phyloP scores from a whole-genome alignment of 257 asterid genomes.

The Orobanche coerulescens region DNA sequence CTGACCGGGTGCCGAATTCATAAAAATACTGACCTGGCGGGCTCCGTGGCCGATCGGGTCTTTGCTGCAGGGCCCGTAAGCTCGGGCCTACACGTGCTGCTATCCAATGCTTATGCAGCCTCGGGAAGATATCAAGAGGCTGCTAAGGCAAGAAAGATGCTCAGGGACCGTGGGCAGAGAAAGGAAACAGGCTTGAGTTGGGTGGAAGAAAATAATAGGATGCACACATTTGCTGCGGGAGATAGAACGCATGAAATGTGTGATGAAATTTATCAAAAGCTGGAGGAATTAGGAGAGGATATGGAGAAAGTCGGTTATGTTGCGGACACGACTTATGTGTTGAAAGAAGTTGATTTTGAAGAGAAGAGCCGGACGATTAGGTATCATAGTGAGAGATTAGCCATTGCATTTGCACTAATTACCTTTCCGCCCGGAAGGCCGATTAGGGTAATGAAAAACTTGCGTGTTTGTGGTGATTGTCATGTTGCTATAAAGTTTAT shows the following conservation, averaged over 20 bases:
- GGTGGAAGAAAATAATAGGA: constrained; percentile 79
- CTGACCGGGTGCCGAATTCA: constrained; percentile 77
- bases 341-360: constrained; percentile 53
- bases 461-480: constrained; percentile 82
- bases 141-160: constrained; percentile 69
- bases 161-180: constrained; percentile 64
- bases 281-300: constrained; percentile 50
- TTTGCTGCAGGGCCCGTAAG: constrained; percentile 55
- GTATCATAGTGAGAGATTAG: constrained; percentile 85
- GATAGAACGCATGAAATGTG: constrained; percentile 46
- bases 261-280: constrained; percentile 50
- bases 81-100: constrained; percentile 63
- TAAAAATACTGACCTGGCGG: constrained; percentile 53
- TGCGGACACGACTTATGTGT: constrained; percentile 49
- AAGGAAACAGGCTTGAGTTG: constrained; percentile 89
- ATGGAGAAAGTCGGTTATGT: constrained; percentile 66
- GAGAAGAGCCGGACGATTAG: constrained; percentile 53
- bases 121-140: constrained; percentile 83
- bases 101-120: constrained; percentile 71
- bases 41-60: constrained; percentile 72
- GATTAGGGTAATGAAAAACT: constrained; percentile 73
- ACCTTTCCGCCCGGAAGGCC: constrained; percentile 55
- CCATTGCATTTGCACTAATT: constrained; percentile 75
- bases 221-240: constrained; percentile 72
- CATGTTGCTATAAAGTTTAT: constrained; percentile 69